Percentiles rank a stretch among this genome's conserved stretches.
Conservation (phyloP, 2,329 filamentous ascomycete species). For the Lasiodiplodia citricola region DNA sequence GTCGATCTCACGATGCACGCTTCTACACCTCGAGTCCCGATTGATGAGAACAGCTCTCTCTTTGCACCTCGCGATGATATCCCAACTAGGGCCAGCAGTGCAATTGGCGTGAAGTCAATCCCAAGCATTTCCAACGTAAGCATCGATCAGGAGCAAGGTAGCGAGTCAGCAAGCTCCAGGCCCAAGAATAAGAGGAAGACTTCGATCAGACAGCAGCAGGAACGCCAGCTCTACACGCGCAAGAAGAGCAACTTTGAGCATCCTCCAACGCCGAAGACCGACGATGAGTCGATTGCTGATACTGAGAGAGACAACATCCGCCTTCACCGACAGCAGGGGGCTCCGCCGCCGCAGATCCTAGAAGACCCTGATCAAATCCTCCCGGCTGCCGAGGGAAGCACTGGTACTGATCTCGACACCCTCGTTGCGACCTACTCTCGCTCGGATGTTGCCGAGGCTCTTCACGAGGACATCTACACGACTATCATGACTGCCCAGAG, state of each 20-base stretch:
- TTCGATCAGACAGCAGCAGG: conserved; percentile 84
- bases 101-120: conserved; percentile 86
- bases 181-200: conserved; percentile 74
- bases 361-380: conserved; percentile 72
- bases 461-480: conserved; percentile 78
- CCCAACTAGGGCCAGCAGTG: conserved; percentile 82
- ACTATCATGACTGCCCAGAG: conserved; percentile 68
- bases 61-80: conserved; percentile 67
- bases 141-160: conserved; percentile 59
- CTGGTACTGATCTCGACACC: conserved; percentile 78
- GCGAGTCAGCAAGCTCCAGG: conserved; percentile 63
- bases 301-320: conserved; percentile 59
- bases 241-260: conserved; percentile 63
- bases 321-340: conserved; percentile 59
- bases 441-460: conserved; percentile 76
- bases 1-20: conserved; percentile 99
- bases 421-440: conserved; percentile 76
- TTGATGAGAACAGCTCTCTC: conserved; percentile 62
- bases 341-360: conserved; percentile 63
- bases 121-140: conserved; percentile 81
- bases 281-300: conserved; percentile 59
- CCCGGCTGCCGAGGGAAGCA: conserved; percentile 61
- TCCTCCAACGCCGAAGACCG: conserved; percentile 66
- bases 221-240: conserved; percentile 86
- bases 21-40: conserved; percentile 60